phyloP scores from a whole-genome alignment of 139 green algal genomes.

The Ulvella scutata region DNA sequence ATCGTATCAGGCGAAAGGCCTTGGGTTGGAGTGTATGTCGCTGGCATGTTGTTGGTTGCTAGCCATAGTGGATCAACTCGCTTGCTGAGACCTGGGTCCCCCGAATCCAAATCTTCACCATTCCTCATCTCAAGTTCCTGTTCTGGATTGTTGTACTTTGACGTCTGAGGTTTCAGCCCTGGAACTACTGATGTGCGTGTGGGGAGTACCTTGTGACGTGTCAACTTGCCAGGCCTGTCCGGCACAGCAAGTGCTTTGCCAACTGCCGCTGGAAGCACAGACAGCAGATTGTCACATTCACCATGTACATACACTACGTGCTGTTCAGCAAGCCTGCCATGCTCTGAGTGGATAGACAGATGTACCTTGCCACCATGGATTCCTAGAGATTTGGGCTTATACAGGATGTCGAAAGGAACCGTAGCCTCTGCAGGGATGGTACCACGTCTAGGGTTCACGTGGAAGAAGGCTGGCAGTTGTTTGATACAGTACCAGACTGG shows the following conservation, averaged over 20 bases:
- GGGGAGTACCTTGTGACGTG: no score
- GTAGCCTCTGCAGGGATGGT: not conserved
- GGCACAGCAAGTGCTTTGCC: not conserved
- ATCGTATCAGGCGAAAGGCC: no score
- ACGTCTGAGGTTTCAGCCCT: no score
- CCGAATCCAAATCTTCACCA: not conserved
- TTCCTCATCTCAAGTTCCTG: not conserved
- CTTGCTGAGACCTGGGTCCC: not conserved
- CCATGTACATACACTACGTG: not conserved
- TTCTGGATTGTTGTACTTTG: not conserved
- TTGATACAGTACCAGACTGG: not conserved
- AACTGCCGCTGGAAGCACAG: not conserved
- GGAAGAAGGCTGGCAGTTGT: not conserved
- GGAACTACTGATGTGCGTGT: no score
- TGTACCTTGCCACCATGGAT: not conserved
- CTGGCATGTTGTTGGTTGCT: not conserved
- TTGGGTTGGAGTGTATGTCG: not conserved
- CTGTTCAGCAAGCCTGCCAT: not conserved
- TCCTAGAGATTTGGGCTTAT: not conserved
- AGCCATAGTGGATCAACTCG: not conserved
- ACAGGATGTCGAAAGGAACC: not conserved
- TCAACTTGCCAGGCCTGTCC: not conserved
- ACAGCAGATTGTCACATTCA: not conserved
- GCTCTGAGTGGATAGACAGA: not conserved
- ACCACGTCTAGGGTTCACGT: not conserved